Conservation (phyloP, 768 basidiomycete species). For the Russula sp. region DNA sequence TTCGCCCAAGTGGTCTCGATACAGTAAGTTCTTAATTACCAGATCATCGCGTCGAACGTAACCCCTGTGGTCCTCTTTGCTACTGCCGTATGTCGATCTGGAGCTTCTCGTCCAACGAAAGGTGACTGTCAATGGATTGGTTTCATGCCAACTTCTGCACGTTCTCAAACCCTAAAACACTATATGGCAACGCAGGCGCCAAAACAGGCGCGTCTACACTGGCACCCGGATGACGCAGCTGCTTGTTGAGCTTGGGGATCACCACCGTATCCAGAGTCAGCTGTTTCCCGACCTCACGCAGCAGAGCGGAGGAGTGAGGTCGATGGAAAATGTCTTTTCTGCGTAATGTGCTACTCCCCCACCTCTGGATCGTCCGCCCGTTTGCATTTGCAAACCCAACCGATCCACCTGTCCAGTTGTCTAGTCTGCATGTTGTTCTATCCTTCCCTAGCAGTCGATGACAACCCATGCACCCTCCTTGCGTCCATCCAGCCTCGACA, state of each 20-base stretch:
- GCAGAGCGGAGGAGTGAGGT: not conserved
- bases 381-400: too few species aligned
- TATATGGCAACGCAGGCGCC: not conserved
- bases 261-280: not conserved
- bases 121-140: not conserved
- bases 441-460: slow-evolving; percentile 4
- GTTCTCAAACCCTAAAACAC: not conserved
- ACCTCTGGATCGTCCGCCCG: too few species aligned
- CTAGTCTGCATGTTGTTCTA: slow-evolving; percentile 6
- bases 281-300: not conserved
- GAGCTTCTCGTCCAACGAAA: not conserved
- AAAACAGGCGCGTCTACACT: too few species aligned
- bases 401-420: not conserved
- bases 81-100: not conserved
- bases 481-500: not conserved
- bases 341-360: too few species aligned
- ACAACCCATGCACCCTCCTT: not conserved
- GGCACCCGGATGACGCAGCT: too few species aligned
- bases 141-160: not conserved
- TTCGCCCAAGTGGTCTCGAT: not conserved
- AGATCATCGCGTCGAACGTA: not conserved
- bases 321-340: too few species aligned
- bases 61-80: not conserved
- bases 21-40: too few species aligned
- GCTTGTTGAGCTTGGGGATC: not conserved